These are phyloP conservation scores for Phytopythium kandeliae DNA, from an alignment of 352 stramenopile genomes.

Conservation along the genomic window DNA sequence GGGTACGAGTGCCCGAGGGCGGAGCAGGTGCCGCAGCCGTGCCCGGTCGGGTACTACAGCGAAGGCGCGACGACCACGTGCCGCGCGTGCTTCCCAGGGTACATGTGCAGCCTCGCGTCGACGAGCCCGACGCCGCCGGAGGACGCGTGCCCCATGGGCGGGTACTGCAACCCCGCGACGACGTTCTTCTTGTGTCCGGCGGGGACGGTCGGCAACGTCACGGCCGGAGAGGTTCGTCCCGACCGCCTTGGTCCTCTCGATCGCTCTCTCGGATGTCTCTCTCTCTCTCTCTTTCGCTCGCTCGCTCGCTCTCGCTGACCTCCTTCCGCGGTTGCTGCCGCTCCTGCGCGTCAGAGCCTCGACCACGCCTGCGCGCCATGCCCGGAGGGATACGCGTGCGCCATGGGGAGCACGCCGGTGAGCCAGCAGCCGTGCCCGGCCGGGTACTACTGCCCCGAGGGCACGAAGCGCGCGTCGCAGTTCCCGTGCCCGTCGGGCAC, in stretches of 20 bases:
- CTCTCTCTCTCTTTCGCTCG: no score
- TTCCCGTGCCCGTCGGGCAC: conserved; percentile 86
- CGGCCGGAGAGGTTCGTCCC: conserved; percentile 65
- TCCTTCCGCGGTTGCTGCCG: neutral
- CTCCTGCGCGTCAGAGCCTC: conserved; percentile 40
- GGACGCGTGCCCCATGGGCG: conserved; percentile 85
- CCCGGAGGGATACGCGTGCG: conserved; percentile 71
- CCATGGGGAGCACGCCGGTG: conserved; percentile 64
- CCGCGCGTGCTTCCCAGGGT: conserved; percentile 53
- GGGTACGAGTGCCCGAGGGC: conserved; percentile 82
- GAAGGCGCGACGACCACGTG: conserved; percentile 67
- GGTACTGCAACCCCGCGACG: conserved; percentile 84
- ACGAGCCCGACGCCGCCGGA: conserved; percentile 69
- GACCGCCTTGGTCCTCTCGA: no score
- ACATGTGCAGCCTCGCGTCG: conserved; percentile 77
- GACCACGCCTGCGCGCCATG: conserved; percentile 73
- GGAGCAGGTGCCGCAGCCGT: conserved; percentile 68
- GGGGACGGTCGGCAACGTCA: conserved; percentile 84
- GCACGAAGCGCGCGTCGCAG: conserved; percentile 53
- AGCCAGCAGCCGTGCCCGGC: conserved; percentile 57
- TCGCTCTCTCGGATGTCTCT: no score
- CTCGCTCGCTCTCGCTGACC: neutral
- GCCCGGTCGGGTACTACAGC: conserved; percentile 86
- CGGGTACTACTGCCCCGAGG: conserved; percentile 66
- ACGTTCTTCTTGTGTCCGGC: conserved; percentile 83